Percentiles rank a stretch among this genome's conserved stretches.
These are phyloP conservation scores for Alternaria alternata DNA, from an alignment of 2,329 filamentous ascomycete species.

Conservation along the genomic window DNA sequence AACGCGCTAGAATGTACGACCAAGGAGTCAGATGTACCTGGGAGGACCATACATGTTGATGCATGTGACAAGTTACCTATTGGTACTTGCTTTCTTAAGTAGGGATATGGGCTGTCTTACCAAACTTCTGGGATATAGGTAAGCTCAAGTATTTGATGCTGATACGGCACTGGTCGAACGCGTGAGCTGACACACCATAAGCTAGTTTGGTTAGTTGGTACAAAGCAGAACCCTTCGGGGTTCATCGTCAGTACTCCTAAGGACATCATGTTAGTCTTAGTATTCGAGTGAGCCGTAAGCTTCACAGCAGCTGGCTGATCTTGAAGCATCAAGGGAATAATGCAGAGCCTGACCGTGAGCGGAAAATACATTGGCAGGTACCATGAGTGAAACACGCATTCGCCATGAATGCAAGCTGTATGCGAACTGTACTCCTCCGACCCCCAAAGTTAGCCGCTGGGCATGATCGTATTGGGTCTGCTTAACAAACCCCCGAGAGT, in stretches of 20 bases:
- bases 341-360: background rate
- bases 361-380: background rate
- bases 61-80: background rate
- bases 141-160: background rate
- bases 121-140: slow-evolving; percentile 1
- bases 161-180: no score
- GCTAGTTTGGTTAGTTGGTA: no score
- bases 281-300: no score
- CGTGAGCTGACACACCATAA: no score
- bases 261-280: no score
- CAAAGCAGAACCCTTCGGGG: background rate
- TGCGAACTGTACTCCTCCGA: background rate
- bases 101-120: background rate
- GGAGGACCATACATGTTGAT: background rate
- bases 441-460: background rate
- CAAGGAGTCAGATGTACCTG: background rate
- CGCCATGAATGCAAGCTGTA: slow-evolving; percentile 1
- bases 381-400: background rate
- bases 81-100: slow-evolving; percentile 1
- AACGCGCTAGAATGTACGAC: background rate
- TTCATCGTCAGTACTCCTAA: no score
- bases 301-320: no score
- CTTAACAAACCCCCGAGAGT: background rate
- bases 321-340: background rate
- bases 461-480: background rate